Evolutionary conservation across 1,139 yeast genomes (phyloP).

Genomic region (Yarrowia galli): DNA sequence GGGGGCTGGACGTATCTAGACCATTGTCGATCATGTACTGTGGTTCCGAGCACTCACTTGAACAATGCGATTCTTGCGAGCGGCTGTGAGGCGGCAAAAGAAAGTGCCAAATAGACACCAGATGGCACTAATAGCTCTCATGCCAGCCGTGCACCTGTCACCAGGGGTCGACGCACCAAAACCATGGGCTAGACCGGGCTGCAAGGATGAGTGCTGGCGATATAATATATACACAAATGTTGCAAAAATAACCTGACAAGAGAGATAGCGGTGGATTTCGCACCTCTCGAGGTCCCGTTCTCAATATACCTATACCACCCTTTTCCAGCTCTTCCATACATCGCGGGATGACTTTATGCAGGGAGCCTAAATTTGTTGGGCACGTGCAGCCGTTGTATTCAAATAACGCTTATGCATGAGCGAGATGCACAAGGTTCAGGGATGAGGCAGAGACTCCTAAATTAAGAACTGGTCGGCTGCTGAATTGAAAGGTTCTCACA

Average conservation of each 20-base stretch:
- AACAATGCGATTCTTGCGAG: background rate
- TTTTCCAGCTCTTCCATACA: background rate
- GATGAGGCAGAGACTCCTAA: background rate
- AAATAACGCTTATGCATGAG: background rate
- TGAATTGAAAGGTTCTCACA: no score
- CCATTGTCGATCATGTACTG: background rate
- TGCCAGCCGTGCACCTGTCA: slow-evolving; percentile 11
- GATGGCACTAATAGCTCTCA: slow-evolving; percentile 8
- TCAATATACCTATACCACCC: background rate
- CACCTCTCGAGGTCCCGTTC: no score
- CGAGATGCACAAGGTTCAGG: background rate
- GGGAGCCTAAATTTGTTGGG: background rate
- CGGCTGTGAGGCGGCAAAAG: background rate
- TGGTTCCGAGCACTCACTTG: background rate
- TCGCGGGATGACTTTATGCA: no score
- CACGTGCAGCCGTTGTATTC: slow-evolving; percentile 2
- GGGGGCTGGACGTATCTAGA: no score
- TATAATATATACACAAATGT: background rate
- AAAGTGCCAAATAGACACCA: background rate
- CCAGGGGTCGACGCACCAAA: background rate
- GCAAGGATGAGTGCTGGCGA: background rate
- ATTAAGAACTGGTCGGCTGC: background rate
- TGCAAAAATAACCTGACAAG: no score
- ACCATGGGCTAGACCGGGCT: background rate
- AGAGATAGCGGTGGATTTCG: no score